phyloP scores from a whole-genome alignment of 2,329 filamentous ascomycete species.

The Tolypocladium inflatum region DNA sequence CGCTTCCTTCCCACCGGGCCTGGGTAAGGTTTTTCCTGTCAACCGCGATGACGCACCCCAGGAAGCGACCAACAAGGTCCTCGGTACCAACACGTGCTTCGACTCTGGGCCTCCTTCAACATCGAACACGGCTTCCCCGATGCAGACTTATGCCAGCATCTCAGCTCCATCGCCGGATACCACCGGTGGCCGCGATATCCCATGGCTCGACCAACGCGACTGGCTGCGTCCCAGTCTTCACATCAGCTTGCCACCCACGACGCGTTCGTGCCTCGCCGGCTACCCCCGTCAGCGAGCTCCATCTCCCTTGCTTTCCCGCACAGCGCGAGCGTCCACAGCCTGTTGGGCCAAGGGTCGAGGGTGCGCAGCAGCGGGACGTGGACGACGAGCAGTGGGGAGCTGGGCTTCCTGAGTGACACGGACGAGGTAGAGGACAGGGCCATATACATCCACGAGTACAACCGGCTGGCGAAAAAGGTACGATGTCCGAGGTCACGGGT shows the following conservation, averaged over 20 bases:
- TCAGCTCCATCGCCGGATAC: neutral
- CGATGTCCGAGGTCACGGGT: neutral
- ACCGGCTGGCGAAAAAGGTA: constrained; percentile 50
- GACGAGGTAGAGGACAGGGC: constrained; percentile 40
- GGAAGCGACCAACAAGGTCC: neutral
- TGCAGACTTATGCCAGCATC: constrained; percentile 4
- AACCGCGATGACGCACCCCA: neutral
- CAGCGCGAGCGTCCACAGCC: constrained; percentile 13
- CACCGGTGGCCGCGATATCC: neutral
- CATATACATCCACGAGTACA: constrained; percentile 47
- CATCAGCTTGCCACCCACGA: constrained; percentile 9
- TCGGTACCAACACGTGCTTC: neutral
- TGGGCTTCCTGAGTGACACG: constrained; percentile 34
- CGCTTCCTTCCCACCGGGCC: neutral
- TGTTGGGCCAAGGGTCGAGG: constrained; percentile 9
- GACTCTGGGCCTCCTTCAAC: neutral
- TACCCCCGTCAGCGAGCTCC: constrained; percentile 15
- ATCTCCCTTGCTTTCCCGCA: constrained; percentile 15
- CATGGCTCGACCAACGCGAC: constrained; percentile 19
- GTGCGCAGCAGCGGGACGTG: constrained; percentile 43
- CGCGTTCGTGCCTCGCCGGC: constrained; percentile 5
- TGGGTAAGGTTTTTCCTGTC: too few species aligned
- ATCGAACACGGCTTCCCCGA: neutral
- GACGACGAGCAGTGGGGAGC: constrained; percentile 45
- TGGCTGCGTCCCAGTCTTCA: constrained; percentile 6